phyloP scores from a whole-genome alignment of 257 asterid genomes.

The Nicotiana knightiana region DNA sequence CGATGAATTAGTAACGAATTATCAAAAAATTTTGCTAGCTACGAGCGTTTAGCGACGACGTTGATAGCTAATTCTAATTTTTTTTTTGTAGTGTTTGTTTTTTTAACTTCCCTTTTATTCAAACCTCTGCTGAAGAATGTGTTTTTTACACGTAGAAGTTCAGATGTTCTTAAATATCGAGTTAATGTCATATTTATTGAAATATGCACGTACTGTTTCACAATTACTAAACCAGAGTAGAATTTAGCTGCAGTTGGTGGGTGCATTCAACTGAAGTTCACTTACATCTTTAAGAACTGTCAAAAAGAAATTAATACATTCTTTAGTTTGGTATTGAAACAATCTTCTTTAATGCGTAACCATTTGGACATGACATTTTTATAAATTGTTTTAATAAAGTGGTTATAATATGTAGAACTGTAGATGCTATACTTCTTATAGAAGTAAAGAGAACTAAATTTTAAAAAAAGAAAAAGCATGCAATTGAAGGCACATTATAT shows the following conservation, averaged over 20 bases:
- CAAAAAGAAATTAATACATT: neutral
- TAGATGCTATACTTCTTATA: conserved; percentile 2
- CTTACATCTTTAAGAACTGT: neutral
- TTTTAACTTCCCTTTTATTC: neutral
- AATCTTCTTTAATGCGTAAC: neutral
- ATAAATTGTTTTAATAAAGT: neutral
- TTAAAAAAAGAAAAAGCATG: neutral
- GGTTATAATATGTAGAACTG: neutral
- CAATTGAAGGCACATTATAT: neutral
- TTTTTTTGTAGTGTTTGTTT: neutral
- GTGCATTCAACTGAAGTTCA: neutral
- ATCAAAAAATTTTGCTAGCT: too few species aligned
- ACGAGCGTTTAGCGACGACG: too few species aligned
- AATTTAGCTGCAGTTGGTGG: neutral
- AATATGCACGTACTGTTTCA: neutral
- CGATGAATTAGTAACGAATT: too few species aligned
- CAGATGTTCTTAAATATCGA: neutral
- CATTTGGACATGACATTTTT: neutral
- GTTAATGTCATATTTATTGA: neutral
- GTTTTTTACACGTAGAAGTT: neutral
- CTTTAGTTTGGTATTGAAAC: neutral
- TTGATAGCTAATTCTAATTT: too few species aligned
- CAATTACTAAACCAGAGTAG: neutral
- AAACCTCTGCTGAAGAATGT: neutral
- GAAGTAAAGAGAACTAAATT: neutral